Percentiles rank a stretch among this genome's conserved stretches.
Evolutionary conservation across 345 rosid species (phyloP).

Genomic region (Salix brachista): DNA sequence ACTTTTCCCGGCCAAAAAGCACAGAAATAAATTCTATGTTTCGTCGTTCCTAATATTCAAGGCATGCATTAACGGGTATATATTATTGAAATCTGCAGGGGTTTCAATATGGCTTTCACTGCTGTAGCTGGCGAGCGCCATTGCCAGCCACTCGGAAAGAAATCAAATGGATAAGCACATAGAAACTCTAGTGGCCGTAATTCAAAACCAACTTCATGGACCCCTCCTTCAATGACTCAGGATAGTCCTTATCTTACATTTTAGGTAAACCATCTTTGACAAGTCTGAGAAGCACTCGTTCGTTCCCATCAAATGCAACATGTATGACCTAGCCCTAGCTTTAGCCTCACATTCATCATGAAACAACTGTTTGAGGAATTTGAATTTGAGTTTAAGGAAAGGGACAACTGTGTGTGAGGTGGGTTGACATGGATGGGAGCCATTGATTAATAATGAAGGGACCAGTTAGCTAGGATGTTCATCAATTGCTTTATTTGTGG

Average conservation of each 20-base stretch:
- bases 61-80: neutral
- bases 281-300: neutral
- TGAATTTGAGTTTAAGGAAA: slow-evolving; percentile 14
- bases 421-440: slow-evolving; percentile 17
- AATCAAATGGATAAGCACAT: slow-evolving; percentile 23
- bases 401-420: slow-evolving; percentile 9
- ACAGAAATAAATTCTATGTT: neutral
- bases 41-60: neutral
- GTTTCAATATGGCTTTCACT: neutral
- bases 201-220: slow-evolving; percentile 5
- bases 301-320: neutral
- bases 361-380: neutral
- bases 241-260: neutral
- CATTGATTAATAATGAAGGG: slow-evolving; percentile 1
- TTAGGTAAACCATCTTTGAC: neutral
- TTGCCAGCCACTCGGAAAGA: neutral
- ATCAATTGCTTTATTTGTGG: slow-evolving; percentile 3
- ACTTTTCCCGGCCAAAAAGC: neutral
- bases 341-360: neutral
- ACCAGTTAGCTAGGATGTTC: neutral
- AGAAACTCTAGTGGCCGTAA: slow-evolving; percentile 11
- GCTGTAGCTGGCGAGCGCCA: neutral
- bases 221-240: neutral
- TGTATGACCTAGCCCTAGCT: neutral
- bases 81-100: neutral